Evolutionary conservation across 768 basidiomycete genomes (phyloP), one percentile per base, ranked within the genome.

Genomic region (Trametes cubensis): DNA sequence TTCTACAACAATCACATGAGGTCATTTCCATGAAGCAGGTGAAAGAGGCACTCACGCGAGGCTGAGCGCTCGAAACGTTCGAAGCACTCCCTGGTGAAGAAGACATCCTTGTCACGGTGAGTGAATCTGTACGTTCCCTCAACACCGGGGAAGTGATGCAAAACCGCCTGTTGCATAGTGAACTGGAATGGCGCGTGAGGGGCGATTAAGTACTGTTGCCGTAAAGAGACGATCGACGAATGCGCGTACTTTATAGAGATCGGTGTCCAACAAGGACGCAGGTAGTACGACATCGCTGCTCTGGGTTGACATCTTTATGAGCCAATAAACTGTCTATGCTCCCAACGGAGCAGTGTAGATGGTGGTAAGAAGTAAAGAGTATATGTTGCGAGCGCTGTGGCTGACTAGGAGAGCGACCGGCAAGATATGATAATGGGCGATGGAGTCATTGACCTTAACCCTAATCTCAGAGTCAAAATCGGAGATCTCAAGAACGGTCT

Each of bases 111-210:
- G 67, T 85, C 83, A 61, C 95, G 87, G 72, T 95, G 90, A 1
- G 86, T 93, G 74, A 96, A 95, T 41, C 82, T 82, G 73, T 95
- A 94, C 2, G 82, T 83, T 6, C 85, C 87, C n/a, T 79, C 70
- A 0, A 84, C 81, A 46, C 85, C 76, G n/a, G 88, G 89, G 70
- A 94, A 95, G 63, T 88, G 86, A 21, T 83, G 80, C 59, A 88
- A 69, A 23, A 98, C 86, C 0, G 94, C 94, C 75, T 95, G 91
- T 77, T 98, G 96, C 96, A 97, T 98, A 0, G 94, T 92, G 49
- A 97, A 79, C 93, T 96, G 60, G 7, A 15, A 4, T 23, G 11
- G 40, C 20, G 38, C 13, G 50, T 63, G 11, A 25, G 42, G 25
- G 21, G 18, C 48, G 6, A 34, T 47, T 44, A 44, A 21, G 26